Conservation (phyloP, 2,329 filamentous ascomycete genomes). For the Orbilia oligospora region DNA sequence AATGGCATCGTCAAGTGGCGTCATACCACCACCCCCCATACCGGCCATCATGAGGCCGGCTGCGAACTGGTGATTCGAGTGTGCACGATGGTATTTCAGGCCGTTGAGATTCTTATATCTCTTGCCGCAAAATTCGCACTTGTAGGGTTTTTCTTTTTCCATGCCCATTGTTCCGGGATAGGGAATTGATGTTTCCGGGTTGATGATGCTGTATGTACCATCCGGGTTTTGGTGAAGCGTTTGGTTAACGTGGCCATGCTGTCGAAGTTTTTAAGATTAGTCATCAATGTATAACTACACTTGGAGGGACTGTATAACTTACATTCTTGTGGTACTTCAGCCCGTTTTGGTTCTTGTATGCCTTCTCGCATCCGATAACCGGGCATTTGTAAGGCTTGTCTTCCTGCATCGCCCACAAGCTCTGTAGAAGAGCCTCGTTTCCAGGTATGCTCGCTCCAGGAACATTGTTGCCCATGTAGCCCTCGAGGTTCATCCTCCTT, state of each 20-base stretch:
- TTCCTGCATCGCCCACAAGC: slow-evolving; percentile 78
- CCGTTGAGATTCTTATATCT: slow-evolving; percentile 99
- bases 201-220: slow-evolving; percentile 97
- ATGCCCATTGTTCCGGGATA: slow-evolving; percentile 98
- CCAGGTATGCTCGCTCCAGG: slow-evolving; percentile 57
- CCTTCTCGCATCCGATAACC: slow-evolving; percentile 98
- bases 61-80: slow-evolving; percentile 67
- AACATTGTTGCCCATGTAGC: slow-evolving; percentile 65
- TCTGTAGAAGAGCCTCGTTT: slow-evolving; percentile 66
- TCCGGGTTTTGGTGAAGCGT: slow-evolving; percentile 97
- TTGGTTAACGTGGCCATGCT: slow-evolving; percentile 94
- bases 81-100: slow-evolving; percentile 82
- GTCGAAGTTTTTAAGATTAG: slow-evolving; percentile 59
- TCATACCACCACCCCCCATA: slow-evolving; percentile 46
- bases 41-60: slow-evolving; percentile 59
- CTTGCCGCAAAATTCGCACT: slow-evolving; percentile 96
- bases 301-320: slow-evolving; percentile 65
- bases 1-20: slow-evolving; percentile 57
- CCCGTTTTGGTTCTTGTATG: slow-evolving; percentile 99
- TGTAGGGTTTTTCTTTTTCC: slow-evolving; percentile 99
- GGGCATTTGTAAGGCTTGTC: slow-evolving; percentile 98
- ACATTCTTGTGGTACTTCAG: slow-evolving; percentile 87
- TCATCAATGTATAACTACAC: slow-evolving; percentile 10
- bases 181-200: slow-evolving; percentile 91
- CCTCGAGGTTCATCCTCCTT: slow-evolving; percentile 66